Conservation (phyloP, 306 rosid species). For the Erythrophleum fordii region DNA sequence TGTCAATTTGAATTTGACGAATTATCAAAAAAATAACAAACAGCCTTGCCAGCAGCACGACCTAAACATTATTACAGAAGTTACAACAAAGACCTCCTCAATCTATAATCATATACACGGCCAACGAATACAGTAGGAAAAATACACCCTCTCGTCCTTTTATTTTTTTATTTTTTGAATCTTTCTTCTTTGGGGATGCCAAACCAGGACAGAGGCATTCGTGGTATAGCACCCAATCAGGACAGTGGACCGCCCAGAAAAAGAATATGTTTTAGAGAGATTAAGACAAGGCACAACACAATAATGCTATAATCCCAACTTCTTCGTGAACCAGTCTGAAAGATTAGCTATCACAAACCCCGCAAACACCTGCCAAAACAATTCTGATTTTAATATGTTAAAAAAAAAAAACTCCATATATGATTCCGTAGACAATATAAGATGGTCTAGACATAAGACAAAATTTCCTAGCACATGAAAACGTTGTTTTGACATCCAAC, state of each 20-base stretch:
- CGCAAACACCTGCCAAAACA: constrained; percentile 69
- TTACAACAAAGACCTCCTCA: constrained; percentile 30
- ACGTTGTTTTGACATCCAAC: background rate
- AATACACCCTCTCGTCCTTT: background rate
- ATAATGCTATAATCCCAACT: constrained; percentile 69
- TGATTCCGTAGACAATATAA: background rate
- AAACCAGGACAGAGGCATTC: constrained; percentile 2
- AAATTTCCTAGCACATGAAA: background rate
- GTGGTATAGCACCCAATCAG: constrained; percentile 33
- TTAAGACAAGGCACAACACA: constrained; percentile 5
- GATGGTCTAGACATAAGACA: background rate
- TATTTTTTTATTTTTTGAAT: background rate
- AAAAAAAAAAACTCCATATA: background rate
- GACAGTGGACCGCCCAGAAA: constrained; percentile 33
- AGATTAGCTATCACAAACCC: constrained; percentile 91
- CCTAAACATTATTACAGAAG: constrained; percentile 25
- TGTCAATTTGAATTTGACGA: constrained; percentile 15
- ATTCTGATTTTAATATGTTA: constrained; percentile 14
- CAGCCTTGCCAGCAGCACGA: constrained; percentile 39
- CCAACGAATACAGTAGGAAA: constrained; percentile 16
- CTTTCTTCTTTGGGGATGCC: constrained; percentile 27
- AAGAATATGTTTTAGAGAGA: constrained; percentile 50
- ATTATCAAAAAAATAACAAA: background rate
- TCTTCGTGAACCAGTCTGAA: constrained; percentile 76
- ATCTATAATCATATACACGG: constrained; percentile 53